Evolutionary conservation across 1,284 basidiomycete species (phyloP), one percentile per base, ranked within the genome.

Genomic region (Apiotrichum sp.): DNA sequence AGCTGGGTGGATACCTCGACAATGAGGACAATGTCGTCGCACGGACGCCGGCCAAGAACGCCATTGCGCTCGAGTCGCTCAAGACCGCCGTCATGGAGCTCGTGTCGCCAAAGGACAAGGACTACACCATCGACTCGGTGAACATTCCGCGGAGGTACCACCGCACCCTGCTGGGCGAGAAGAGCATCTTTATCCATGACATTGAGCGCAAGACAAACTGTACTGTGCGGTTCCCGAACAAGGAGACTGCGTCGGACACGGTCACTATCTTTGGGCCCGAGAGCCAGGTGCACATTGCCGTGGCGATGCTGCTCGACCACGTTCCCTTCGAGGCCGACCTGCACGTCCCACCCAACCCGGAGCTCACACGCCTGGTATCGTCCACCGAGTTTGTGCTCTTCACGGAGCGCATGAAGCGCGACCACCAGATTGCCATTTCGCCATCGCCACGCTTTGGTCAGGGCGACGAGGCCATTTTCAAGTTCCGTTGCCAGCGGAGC

Each of bases 1-100:
- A 88, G 9, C 81, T 96, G 56, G 95, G 93, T 36, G 93, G 93
- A 13, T 97, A 98, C 76, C 85, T 89, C 67, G 93, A 98, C 77
- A 96, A 96, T 74, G 95, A 98, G 72, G 95, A 98, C 78, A 98
- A 98, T 69, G 95, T 98, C 51, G 86, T 98, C 45, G 95, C 95
- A 22, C 83, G 95, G 48, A 98, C 95, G 3, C 95, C 95, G 6
- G 92, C 93, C 44, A 98, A 98, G 82, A 98, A 98, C 71, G 90
- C 91, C 8, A 86, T 88, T 73, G 96, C 95, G 74, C 78, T 98
- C 67, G 93, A 98, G 67, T 91, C 95, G 71, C 80, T 98, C 65
- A 98, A 96, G 79, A 87, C 89, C 71, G 88, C 90, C 34, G 92
- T 98, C 53, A 96, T 97, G 92, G 95, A 98, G 77, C 81, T 98